Base-by-base conservation (phyloP, 345 rosid genomes). In the Brassica rapa region DNA sequence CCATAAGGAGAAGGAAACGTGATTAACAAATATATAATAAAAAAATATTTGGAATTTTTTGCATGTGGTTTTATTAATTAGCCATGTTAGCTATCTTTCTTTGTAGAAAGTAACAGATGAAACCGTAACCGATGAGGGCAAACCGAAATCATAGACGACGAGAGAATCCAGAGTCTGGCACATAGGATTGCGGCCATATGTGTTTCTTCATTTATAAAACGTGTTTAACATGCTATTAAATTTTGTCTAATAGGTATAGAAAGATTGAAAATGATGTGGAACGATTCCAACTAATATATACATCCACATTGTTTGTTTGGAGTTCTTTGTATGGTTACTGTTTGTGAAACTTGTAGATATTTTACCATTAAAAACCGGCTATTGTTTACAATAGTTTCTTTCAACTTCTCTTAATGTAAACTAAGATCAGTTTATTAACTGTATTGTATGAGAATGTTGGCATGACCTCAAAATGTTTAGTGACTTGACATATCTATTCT, bases 181-280 rank as follows among this genome's bases (percentile, higher is more conserved):
- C 73, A 72, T 64, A 72, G 43, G 27, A 64, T 43, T 56, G 29
- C 24, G 8, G 30, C 62, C 8, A 59, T 15, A 14, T 72, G 19
- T 78, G 68, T 57, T 66, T 43, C 24, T 32, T 56, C 29, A 8
- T 15, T 25, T 57, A 41, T 43, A 62, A 71, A 78, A 78, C 77
- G 73, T 71, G 53, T 23, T 25, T 29, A 30, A 65, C 23, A 71
- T 56, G 68, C 10, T 11, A 25, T 23, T 14, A 55, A 29, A 53
- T 68, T 33, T 16, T 29, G 46, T 68, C 0, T 62, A 25, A 14
- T 49, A 62, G 37, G 60, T 19, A 19, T 8, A 46, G 53, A 25
- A 35, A 10, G 8, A 33, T 15, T 32, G 64, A 61, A 68, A 77
- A 62, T 23, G 68, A 41, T 21, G 70, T 11, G 15, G 37, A 62